These are phyloP conservation scores for Zoysia japonica DNA, from an alignment of 176 grass and related monocot species.

Conservation along the genomic window DNA sequence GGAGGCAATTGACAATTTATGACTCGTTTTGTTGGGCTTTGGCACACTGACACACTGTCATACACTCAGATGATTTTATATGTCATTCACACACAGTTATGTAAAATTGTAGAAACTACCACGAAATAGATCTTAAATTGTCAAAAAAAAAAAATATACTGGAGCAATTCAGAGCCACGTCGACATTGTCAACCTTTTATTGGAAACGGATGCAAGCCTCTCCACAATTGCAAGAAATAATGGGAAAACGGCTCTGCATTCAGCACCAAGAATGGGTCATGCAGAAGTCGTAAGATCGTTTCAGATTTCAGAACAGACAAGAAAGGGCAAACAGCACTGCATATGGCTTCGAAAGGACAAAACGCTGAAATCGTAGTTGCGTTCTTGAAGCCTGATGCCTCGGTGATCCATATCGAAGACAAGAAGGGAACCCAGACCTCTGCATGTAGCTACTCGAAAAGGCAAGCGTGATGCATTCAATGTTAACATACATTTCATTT, in stretches of 20 bases:
- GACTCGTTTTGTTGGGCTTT: too few relatives aligned
- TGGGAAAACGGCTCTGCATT: conserved; percentile 84
- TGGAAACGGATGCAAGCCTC: conserved; percentile 85
- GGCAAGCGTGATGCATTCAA: too few relatives aligned
- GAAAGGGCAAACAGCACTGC: conserved; percentile 86
- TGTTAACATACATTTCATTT: too few relatives aligned
- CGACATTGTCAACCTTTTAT: conserved; percentile 79
- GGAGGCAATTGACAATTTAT: too few relatives aligned
- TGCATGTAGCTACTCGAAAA: conserved; percentile 71
- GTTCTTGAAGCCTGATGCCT: conserved; percentile 66
- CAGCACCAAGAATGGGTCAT: conserved; percentile 85
- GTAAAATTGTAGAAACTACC: too few relatives aligned
- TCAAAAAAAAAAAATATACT: conserved; percentile 30
- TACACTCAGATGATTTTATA: too few relatives aligned
- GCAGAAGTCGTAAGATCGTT: conserved; percentile 73
- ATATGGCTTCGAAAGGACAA: conserved; percentile 90
- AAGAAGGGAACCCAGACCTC: conserved; percentile 78
- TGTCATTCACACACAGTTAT: too few relatives aligned
- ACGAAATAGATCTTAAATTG: too few relatives aligned
- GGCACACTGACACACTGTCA: too few relatives aligned
- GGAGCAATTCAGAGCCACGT: conserved; percentile 70
- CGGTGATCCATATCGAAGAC: conserved; percentile 66
- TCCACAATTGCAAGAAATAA: conserved; percentile 84
- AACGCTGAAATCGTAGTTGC: conserved; percentile 74
- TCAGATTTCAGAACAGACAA: conserved; percentile 58